These are phyloP conservation scores for Blakeslea trispora DNA, from an alignment of 371 early-diverging fungal species.

Conservation along the genomic window DNA sequence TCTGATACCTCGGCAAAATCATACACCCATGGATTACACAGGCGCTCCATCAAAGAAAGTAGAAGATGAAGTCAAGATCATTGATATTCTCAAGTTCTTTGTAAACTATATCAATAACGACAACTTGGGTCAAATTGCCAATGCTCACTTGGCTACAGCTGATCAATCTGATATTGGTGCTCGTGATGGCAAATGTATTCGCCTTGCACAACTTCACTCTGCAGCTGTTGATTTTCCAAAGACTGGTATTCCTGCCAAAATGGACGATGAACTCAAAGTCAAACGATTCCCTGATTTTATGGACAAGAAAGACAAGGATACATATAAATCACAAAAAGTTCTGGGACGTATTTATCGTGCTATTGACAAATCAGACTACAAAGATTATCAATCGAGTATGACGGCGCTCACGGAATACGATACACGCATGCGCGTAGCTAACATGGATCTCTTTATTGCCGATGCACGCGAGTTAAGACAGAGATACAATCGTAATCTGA, in stretches of 20 bases:
- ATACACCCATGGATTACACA: constrained; percentile 66
- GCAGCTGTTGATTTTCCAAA: constrained; percentile 54
- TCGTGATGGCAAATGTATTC: constrained; percentile 50
- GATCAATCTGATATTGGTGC: constrained; percentile 60
- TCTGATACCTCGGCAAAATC: constrained; percentile 55
- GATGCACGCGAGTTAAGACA: constrained; percentile 49
- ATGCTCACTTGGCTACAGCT: constrained; percentile 73
- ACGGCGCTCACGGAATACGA: constrained; percentile 39
- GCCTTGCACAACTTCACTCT: constrained; percentile 69
- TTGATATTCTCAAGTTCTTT: constrained; percentile 69
- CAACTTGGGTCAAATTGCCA: constrained; percentile 77
- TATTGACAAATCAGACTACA: constrained; percentile 44
- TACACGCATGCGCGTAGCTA: constrained; percentile 47
- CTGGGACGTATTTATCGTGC: constrained; percentile 66
- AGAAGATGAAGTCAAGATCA: constrained; percentile 46
- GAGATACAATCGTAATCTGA: constrained; percentile 56
- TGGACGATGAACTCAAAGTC: constrained; percentile 48
- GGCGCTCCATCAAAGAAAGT: constrained; percentile 34
- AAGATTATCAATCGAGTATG: constrained; percentile 33
- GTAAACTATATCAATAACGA: constrained; percentile 74
- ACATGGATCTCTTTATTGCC: constrained; percentile 57
- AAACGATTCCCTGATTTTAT: constrained; percentile 78
- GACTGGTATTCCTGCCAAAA: constrained; percentile 47
- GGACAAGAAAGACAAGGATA: constrained; percentile 62
- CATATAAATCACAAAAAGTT: constrained; percentile 62